Percentiles rank a stretch among this genome's conserved stretches.
These are phyloP conservation scores for Venturiaceae sp. DNA, from an alignment of 2,329 filamentous ascomycete genomes.

Conservation along the genomic window DNA sequence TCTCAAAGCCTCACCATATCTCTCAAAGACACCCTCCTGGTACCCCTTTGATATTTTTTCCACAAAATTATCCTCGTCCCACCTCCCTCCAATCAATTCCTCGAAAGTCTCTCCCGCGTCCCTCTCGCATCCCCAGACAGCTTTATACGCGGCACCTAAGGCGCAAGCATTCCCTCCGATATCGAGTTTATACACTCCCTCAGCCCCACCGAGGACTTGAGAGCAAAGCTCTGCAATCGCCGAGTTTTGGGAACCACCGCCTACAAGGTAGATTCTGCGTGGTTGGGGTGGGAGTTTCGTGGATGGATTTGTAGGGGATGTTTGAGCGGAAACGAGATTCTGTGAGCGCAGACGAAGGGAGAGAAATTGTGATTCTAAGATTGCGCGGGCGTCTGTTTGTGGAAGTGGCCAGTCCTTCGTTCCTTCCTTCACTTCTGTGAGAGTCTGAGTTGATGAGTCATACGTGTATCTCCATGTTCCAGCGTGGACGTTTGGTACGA, in stretches of 20 bases:
- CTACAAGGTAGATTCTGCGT: constrained; percentile 84
- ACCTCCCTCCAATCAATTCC: constrained; percentile 71
- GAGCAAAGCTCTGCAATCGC: constrained; percentile 80
- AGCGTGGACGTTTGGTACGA: constrained; percentile 79
- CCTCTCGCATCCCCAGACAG: constrained; percentile 80
- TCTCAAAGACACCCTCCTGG: constrained; percentile 60
- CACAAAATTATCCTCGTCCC: constrained; percentile 77
- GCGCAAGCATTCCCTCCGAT: constrained; percentile 94
- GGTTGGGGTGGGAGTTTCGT: constrained; percentile 66
- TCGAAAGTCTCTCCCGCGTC: constrained; percentile 66
- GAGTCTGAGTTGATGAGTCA: constrained; percentile 33
- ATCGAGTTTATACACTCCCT: constrained; percentile 88
- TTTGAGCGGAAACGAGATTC: constrained; percentile 50
- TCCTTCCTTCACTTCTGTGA: constrained; percentile 31
- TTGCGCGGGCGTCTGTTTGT: constrained; percentile 68
- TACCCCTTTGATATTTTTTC: constrained; percentile 78
- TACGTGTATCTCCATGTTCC: constrained; percentile 81
- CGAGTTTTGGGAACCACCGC: constrained; percentile 80
- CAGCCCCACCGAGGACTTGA: constrained; percentile 77
- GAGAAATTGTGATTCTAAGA: constrained; percentile 91
- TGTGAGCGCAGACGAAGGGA: constrained; percentile 80
- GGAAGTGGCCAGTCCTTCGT: constrained; percentile 47
- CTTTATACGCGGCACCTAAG: constrained; percentile 89
- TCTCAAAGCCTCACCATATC: constrained; percentile 66
- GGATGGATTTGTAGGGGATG: constrained; percentile 28